Evolutionary conservation across 2,329 filamentous ascomycete genomes (phyloP).

Genomic region (Blastomyces silverae): DNA sequence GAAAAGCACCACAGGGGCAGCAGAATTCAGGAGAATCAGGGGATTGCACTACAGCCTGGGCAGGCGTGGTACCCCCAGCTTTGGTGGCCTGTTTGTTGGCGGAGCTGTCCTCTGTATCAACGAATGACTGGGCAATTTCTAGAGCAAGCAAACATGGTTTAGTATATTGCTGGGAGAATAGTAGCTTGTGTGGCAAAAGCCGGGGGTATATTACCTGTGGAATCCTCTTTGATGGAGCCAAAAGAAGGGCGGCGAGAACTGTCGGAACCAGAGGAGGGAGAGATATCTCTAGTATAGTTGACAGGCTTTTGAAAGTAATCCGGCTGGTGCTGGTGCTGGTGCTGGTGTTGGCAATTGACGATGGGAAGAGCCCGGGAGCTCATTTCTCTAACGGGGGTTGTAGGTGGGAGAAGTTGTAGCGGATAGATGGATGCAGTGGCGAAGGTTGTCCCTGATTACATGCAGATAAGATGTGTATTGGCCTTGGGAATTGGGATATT

Average conservation of each 20-base stretch:
- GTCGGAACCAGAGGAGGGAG: slow-evolving; percentile 35
- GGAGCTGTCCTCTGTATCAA: slow-evolving; percentile 35
- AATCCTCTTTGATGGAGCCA: slow-evolving; percentile 42
- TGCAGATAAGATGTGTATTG: slow-evolving; percentile 18
- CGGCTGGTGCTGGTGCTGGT: neutral
- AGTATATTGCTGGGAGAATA: neutral
- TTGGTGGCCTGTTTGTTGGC: slow-evolving; percentile 28
- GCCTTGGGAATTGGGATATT: slow-evolving; percentile 13
- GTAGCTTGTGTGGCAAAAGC: neutral
- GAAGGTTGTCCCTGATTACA: slow-evolving; percentile 25
- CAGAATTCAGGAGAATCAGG: slow-evolving; percentile 37
- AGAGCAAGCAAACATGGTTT: neutral
- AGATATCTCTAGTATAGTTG: slow-evolving; percentile 29
- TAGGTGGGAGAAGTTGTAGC: slow-evolving; percentile 17
- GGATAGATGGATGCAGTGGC: slow-evolving; percentile 24
- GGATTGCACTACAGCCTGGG: slow-evolving; percentile 29
- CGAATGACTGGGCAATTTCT: slow-evolving; percentile 42
- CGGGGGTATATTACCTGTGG: slow-evolving; percentile 30
- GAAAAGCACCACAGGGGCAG: slow-evolving; percentile 42
- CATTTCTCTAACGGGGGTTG: neutral
- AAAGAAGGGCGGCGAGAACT: slow-evolving; percentile 38
- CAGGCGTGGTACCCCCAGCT: slow-evolving; percentile 19
- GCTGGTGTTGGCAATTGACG: slow-evolving; percentile 1
- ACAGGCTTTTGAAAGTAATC: slow-evolving; percentile 4
- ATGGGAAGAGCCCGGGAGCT: slow-evolving; percentile 7